Percentiles rank a stretch among this genome's conserved stretches.
Evolutionary conservation across 2,329 filamentous ascomycete genomes (phyloP).

Genomic region (Calonectria hawksworthii): DNA sequence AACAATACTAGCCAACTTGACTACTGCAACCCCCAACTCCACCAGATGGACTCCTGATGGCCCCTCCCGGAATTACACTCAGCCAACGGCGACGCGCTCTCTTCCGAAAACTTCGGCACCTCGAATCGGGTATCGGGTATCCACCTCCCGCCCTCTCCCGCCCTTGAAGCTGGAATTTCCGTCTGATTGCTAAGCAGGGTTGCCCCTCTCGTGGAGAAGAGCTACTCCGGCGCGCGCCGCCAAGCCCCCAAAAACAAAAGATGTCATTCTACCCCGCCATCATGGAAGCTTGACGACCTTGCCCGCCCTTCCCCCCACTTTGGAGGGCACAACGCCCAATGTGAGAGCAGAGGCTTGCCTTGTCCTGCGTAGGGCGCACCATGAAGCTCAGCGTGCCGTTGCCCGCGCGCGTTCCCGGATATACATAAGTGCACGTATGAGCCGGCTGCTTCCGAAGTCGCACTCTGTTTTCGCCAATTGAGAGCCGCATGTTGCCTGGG

Average conservation of each 20-base stretch:
- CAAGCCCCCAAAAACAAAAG: neutral
- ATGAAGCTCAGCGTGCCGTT: neutral
- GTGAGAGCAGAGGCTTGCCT: neutral
- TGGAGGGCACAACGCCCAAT: neutral
- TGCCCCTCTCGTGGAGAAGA: neutral
- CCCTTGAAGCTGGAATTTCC: neutral
- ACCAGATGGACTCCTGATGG: neutral
- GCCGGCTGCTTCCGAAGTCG: conserved; percentile 20
- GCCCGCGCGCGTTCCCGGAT: neutral
- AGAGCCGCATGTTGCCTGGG: neutral
- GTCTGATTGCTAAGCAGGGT: conserved; percentile 22
- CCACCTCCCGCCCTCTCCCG: neutral
- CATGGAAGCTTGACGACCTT: conserved; percentile 34
- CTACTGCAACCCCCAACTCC: neutral
- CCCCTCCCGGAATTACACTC: neutral
- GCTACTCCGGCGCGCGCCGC: neutral
- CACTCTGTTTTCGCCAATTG: neutral
- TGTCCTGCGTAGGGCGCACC: neutral
- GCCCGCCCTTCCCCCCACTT: conserved; percentile 17
- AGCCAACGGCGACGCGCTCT: conserved; percentile 7
- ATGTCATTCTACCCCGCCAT: conserved; percentile 43
- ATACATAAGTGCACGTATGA: neutral
- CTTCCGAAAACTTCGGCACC: conserved; percentile 12
- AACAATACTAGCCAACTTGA: neutral
- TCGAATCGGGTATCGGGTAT: conserved; percentile 11